Conservation (phyloP, 352 stramenopile genomes). For the Pythium phragmiticola region DNA sequence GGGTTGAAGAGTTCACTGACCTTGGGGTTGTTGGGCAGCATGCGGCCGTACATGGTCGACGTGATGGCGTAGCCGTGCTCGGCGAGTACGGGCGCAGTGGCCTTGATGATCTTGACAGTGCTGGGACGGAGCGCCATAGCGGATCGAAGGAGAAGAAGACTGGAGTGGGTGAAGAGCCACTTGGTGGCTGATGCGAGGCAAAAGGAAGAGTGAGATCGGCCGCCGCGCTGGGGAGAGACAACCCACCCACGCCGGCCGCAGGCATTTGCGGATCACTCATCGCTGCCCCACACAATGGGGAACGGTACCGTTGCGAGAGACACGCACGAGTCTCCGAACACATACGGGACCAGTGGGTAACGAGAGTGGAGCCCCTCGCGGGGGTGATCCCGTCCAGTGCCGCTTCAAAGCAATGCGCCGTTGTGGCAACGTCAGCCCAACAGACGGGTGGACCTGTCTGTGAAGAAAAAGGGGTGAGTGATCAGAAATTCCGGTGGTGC, state of each 20-base stretch:
- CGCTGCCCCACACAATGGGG: background rate
- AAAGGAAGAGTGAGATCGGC: constrained; percentile 13
- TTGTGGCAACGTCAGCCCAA: no score
- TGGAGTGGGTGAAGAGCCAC: background rate
- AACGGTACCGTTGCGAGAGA: background rate
- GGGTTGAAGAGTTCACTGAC: constrained; percentile 75
- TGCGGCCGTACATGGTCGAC: constrained; percentile 63
- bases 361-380: background rate
- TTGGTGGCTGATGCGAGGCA: constrained; percentile 9
- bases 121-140: constrained; percentile 32
- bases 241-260: no score
- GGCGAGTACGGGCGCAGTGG: constrained; percentile 62
- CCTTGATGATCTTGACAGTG: constrained; percentile 62
- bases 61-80: constrained; percentile 62
- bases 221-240: no score
- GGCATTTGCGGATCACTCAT: constrained; percentile 25
- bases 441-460: background rate
- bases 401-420: background rate
- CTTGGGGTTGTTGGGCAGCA: constrained; percentile 64
- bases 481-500: background rate
- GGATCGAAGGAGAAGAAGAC: constrained; percentile 11
- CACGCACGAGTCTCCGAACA: background rate
- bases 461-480: background rate
- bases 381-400: background rate
- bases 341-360: background rate